Percentiles rank a stretch among this genome's conserved stretches.
These are phyloP conservation scores for Avena insularis DNA, from an alignment of 176 grass and related monocot species.

Conservation along the genomic window DNA sequence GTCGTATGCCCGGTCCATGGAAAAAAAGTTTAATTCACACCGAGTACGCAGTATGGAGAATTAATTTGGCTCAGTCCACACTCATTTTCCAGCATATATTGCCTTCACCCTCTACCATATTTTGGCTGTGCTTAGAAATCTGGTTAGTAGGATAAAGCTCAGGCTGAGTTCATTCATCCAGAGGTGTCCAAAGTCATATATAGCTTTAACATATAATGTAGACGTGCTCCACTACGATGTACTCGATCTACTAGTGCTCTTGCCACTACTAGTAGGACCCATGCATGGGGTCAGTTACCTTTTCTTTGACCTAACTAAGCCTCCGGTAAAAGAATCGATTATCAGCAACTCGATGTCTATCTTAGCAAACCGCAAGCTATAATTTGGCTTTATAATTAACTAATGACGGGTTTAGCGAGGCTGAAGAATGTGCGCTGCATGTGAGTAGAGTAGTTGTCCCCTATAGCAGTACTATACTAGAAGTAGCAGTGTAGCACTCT, in stretches of 20 bases:
- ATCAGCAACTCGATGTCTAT: neutral
- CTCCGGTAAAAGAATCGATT: neutral
- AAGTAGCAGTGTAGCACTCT: neutral
- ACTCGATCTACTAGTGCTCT: conserved; percentile 22
- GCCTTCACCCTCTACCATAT: too few species aligned
- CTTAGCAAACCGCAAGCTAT: neutral
- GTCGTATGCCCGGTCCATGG: too few species aligned
- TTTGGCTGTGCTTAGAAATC: too few species aligned
- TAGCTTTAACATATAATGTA: neutral
- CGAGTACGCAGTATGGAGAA: too few species aligned
- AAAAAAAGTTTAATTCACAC: too few species aligned
- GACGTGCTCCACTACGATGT: conserved; percentile 1
- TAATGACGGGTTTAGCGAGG: neutral
- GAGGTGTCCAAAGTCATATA: neutral
- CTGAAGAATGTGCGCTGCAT: too few species aligned
- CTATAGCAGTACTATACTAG: neutral
- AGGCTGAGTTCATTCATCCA: neutral
- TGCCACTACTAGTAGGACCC: conserved; percentile 25
- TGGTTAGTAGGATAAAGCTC: too few species aligned
- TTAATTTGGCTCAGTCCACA: too few species aligned
- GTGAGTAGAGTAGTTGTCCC: too few species aligned
- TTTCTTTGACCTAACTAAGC: conserved; percentile 29
- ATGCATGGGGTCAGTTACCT: neutral
- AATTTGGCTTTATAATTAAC: neutral
- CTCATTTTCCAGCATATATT: too few species aligned